Conservation (phyloP, 164 flowering plant species). For the Vitis rupestris region DNA sequence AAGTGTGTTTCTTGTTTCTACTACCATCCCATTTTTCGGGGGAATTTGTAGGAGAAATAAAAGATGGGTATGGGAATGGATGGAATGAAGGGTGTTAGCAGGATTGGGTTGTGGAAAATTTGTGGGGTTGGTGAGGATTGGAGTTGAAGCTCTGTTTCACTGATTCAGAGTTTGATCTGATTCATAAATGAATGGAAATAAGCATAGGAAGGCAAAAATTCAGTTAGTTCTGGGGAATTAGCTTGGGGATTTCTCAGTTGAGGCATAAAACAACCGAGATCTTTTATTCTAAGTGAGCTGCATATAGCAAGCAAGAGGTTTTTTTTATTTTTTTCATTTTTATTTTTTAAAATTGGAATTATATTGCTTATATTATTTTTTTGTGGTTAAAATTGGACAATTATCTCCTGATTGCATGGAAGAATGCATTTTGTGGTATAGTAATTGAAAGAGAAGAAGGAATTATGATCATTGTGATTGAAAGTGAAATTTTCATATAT, state of each 20-base stretch:
- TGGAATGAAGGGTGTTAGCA: background rate
- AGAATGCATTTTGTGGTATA: background rate
- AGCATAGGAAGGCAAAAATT: background rate
- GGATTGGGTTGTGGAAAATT: background rate
- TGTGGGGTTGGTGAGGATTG: background rate
- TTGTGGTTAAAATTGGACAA: background rate
- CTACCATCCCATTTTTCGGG: no score
- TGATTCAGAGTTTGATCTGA: background rate
- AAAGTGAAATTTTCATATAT: background rate
- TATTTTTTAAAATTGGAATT: background rate
- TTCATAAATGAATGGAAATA: background rate
- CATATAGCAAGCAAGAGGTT: background rate
- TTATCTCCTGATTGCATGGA: background rate
- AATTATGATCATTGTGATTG: background rate
- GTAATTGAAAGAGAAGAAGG: background rate
- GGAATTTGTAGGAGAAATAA: no score
- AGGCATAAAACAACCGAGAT: background rate
- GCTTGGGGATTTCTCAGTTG: background rate
- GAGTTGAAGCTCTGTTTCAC: no score
- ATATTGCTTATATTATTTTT: background rate
- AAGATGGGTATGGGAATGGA: background rate
- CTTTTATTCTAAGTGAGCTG: background rate
- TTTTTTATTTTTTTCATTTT: background rate
- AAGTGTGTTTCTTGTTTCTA: conserved; percentile 7
- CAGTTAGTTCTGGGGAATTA: background rate